These are phyloP conservation scores for Ophiostoma novo-ulmi DNA, from an alignment of 2,329 filamentous ascomycete species.

Conservation along the genomic window DNA sequence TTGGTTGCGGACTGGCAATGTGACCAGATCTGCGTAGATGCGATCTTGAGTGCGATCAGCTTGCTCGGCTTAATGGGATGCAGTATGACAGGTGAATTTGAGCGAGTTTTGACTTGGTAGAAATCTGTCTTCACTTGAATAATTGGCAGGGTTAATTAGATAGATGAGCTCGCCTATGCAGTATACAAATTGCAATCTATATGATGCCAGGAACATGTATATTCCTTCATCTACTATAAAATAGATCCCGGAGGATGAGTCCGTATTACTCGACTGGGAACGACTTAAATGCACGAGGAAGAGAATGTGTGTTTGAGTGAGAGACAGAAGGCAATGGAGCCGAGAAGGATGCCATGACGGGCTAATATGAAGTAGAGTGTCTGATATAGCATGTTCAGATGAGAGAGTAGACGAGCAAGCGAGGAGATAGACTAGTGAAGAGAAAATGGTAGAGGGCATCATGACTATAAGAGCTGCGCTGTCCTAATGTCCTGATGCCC, in stretches of 20 bases:
- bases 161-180: not conserved
- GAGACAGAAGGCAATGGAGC: not conserved
- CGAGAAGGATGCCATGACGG: not conserved
- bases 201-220: not conserved
- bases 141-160: too few relatives aligned
- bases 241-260: not conserved
- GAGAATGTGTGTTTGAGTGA: not conserved
- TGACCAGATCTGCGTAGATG: not conserved
- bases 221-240: not conserved
- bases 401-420: not conserved
- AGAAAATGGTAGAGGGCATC: not conserved
- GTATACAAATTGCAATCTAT: not conserved
- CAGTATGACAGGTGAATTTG: too few relatives aligned
- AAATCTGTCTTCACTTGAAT: too few relatives aligned
- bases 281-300: not conserved
- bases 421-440: too few relatives aligned
- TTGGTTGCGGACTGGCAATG: not conserved
- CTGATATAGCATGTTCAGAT: slow-evolving; percentile 1
- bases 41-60: too few relatives aligned
- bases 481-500: not conserved
- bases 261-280: slow-evolving; percentile 1
- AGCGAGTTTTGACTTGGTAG: too few relatives aligned
- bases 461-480: not conserved
- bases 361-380: slow-evolving; percentile 2
- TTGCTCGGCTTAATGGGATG: too few relatives aligned